These are phyloP conservation scores for Colletotrichum costaricense DNA, from an alignment of 2,329 filamentous ascomycete species.

Conservation along the genomic window DNA sequence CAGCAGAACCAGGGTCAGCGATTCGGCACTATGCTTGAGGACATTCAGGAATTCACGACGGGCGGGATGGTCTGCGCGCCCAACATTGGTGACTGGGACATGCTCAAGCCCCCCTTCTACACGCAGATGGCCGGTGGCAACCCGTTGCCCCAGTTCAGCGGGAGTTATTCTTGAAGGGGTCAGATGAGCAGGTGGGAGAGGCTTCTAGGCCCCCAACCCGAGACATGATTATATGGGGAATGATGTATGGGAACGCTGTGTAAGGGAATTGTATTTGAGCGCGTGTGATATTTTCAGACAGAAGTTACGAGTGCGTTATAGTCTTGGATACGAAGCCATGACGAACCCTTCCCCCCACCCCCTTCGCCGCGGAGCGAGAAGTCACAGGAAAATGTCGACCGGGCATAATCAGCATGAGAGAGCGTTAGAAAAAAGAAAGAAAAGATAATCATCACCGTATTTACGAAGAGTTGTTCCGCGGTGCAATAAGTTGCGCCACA, in stretches of 20 bases:
- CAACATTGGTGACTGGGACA: constrained; percentile 20
- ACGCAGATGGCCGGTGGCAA: constrained; percentile 17
- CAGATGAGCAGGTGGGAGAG: background rate
- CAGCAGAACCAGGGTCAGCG: constrained; percentile 28
- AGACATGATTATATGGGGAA: background rate
- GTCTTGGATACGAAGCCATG: constrained; percentile 12
- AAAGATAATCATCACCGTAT: too few species aligned
- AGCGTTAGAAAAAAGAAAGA: background rate
- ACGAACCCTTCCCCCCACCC: background rate
- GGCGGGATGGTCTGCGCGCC: constrained; percentile 23
- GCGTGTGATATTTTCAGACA: background rate
- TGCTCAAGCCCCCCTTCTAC: constrained; percentile 20
- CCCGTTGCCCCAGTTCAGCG: constrained; percentile 18
- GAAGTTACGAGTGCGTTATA: background rate
- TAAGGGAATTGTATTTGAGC: background rate
- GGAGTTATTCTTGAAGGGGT: constrained; percentile 10
- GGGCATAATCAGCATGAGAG: constrained; percentile 1
- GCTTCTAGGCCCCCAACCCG: background rate
- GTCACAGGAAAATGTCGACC: background rate
- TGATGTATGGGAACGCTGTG: background rate
- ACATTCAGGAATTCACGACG: constrained; percentile 27
- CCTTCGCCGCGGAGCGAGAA: background rate
- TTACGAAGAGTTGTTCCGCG: too few species aligned
- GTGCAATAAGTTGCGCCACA: background rate
- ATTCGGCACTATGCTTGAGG: constrained; percentile 22